These are phyloP conservation scores for Bauhinia variegata DNA, from an alignment of 306 rosid genomes.

Conservation along the genomic window DNA sequence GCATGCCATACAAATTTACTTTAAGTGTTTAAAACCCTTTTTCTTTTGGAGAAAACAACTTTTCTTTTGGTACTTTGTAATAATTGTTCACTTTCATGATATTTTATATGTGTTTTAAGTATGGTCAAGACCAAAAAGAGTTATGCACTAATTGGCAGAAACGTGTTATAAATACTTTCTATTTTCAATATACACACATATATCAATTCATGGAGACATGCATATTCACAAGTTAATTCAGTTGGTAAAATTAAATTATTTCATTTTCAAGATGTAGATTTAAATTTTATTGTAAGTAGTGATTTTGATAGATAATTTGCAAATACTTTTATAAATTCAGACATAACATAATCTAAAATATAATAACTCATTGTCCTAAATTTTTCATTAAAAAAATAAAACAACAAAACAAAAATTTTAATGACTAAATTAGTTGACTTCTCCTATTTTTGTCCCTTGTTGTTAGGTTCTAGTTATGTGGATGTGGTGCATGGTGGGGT, in stretches of 20 bases:
- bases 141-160: conserved; percentile 16
- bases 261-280: too few relatives aligned
- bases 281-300: too few relatives aligned
- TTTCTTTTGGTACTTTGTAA: conserved; percentile 21
- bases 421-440: conserved; percentile 41
- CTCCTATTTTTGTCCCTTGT: conserved; percentile 32
- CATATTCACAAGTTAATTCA: too few relatives aligned
- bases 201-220: conserved; percentile 5
- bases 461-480: conserved; percentile 4
- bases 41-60: too few relatives aligned
- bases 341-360: too few relatives aligned
- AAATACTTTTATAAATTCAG: too few relatives aligned
- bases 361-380: too few relatives aligned
- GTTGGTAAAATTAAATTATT: too few relatives aligned
- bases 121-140: conserved; percentile 3
- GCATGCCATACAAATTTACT: conserved; percentile 29
- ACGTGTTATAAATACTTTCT: conserved; percentile 21
- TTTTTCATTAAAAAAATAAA: too few relatives aligned
- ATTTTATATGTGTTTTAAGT: conserved; percentile 11
- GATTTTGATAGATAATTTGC: too few relatives aligned
- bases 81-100: neutral
- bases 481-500: conserved; percentile 42
- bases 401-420: too few relatives aligned
- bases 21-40: too few relatives aligned
- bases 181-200: conserved; percentile 20